Base-by-base conservation (phyloP, 352 stramenopile genomes). In the Globisporangium yorkense region DNA sequence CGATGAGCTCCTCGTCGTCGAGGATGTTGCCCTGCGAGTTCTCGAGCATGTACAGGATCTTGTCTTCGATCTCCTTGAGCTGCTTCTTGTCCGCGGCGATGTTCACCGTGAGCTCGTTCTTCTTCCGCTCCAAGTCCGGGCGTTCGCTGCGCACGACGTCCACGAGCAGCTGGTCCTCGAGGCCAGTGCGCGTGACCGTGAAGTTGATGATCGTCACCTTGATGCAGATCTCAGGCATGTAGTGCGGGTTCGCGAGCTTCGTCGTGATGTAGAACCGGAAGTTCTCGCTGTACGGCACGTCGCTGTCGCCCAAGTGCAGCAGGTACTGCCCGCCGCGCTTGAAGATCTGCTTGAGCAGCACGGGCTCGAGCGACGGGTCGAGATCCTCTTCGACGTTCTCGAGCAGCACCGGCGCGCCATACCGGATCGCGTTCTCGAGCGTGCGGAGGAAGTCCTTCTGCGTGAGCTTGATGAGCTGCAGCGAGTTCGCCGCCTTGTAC, bases 181-280 rank as follows among this genome's bases (percentile, higher is more conserved):
- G 68, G 0, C 92, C 92, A 7, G 80, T 89, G 46, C 96, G 73
- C 9, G 92, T 98, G 24, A 98, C 92, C 1, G 92, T 98, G 47
- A 98, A 98, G 69, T 98, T 98, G 62, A 98, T 94, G 33, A 98
- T 74, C 2, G 92, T 98, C 21, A 97, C 91, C 70, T 98, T 97
- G 66, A 97, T 96, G 61, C 92, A 97, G 55, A 98, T 88, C 57
- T 98, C 92, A 18, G 92, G 92, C 83, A 97, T 94, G 71, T 98
- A 98, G 54, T 98, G 87, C 37, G 92, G 92, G 57, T 98, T 98
- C 0, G 87, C 81, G 3, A 98, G 78, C 62, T 98, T 98, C 27
- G 92, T 98, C 33, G 92, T 97, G 54, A 98, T 96, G 62, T 95
- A 97, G 54, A 98, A 94, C 8, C 83, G 84, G 61, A 98, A 98